Conservation (phyloP, 2,329 filamentous ascomycete genomes). For the Daldinia sp. region DNA sequence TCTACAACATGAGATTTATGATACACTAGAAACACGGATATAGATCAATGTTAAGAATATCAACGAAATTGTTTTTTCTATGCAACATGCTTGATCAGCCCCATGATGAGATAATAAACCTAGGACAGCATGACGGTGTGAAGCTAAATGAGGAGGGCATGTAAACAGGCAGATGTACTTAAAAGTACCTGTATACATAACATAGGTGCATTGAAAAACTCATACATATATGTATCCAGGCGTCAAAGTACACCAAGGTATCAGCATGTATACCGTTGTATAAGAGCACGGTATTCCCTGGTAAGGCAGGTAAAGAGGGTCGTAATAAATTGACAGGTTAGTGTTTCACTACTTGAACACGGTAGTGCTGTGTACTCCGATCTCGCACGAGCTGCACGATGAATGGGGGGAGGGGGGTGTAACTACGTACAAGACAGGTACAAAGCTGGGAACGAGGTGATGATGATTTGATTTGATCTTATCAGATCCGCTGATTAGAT, state of each 20-base stretch:
- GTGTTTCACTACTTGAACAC: slow-evolving; percentile 19
- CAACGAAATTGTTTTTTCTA: neutral
- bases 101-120: neutral
- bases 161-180: neutral
- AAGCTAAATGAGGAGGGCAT: neutral
- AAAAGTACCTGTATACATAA: too few species aligned
- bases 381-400: slow-evolving; percentile 43
- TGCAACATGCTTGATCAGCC: neutral
- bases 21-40: neutral
- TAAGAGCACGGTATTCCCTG: neutral
- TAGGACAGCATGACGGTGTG: neutral
- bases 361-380: slow-evolving; percentile 40
- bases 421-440: slow-evolving; percentile 1
- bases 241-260: slow-evolving; percentile 27
- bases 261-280: slow-evolving; percentile 23
- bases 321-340: slow-evolving; percentile 14
- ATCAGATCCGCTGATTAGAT: slow-evolving; percentile 53
- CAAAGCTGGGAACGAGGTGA: neutral
- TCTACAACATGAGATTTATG: neutral
- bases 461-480: slow-evolving; percentile 43
- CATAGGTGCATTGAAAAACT: too few species aligned
- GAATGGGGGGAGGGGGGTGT: slow-evolving; percentile 5
- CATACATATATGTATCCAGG: too few species aligned
- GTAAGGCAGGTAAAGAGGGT: slow-evolving; percentile 9
- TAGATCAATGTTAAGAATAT: neutral